Percentiles rank a stretch among this genome's conserved stretches.
Conservation (phyloP, 352 stramenopile genomes). For the Globisporangium parvum region DNA sequence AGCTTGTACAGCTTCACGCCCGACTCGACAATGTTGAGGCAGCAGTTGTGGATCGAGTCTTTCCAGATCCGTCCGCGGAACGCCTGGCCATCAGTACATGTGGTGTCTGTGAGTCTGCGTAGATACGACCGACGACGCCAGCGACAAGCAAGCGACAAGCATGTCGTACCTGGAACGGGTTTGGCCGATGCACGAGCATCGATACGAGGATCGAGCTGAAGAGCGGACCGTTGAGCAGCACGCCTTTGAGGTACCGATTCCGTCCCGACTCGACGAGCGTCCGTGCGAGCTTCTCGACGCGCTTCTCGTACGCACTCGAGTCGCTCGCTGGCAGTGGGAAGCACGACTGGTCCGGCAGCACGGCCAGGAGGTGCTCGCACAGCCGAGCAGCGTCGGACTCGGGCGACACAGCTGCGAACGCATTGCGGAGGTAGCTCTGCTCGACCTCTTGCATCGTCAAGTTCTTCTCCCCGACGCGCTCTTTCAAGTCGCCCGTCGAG, state of each 20-base stretch:
- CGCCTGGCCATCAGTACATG: constrained; percentile 21
- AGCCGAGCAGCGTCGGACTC: constrained; percentile 18
- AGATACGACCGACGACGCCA: neutral
- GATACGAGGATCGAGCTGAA: constrained; percentile 67
- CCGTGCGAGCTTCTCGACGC: constrained; percentile 54
- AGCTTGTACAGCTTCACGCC: constrained; percentile 78
- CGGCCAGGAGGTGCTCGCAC: constrained; percentile 34
- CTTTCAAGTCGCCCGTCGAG: constrained; percentile 53
- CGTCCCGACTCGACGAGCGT: constrained; percentile 50
- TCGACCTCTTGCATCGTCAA: constrained; percentile 52
- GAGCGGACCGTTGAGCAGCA: constrained; percentile 67
- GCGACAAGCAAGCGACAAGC: neutral
- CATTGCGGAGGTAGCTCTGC: constrained; percentile 50
- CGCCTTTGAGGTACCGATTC: constrained; percentile 61
- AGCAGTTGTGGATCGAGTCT: constrained; percentile 77
- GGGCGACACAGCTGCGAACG: constrained; percentile 27
- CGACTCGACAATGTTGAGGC: constrained; percentile 73
- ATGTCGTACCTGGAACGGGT: constrained; percentile 49
- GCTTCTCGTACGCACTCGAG: constrained; percentile 44
- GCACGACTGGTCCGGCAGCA: constrained; percentile 54
- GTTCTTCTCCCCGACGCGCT: constrained; percentile 44
- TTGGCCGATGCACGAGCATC: constrained; percentile 61
- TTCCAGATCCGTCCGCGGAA: constrained; percentile 69
- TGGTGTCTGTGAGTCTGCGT: neutral
- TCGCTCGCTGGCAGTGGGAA: constrained; percentile 38